Evolutionary conservation across 371 early-diverging fungal species (phyloP), one percentile per base, ranked within the genome.

Genomic region (Actinomortierella ambigua): DNA sequence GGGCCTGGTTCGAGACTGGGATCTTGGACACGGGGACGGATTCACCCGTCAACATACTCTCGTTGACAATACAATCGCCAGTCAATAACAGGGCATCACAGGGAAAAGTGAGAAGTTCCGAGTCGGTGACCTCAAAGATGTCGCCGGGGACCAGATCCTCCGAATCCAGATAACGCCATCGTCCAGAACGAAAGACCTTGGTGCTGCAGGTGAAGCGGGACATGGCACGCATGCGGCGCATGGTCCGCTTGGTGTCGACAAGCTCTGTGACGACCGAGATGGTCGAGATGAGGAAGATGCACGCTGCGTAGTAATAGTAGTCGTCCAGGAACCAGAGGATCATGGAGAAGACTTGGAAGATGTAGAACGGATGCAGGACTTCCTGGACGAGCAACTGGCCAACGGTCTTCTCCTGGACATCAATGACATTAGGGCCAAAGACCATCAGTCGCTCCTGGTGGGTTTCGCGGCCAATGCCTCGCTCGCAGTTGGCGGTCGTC

Each of bases 21-120:
- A 79, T 80, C 73, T 96, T 97, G 13, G 93, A 92, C 14, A 89
- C 88, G 26, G 90, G 90, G 1, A 89, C 83, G 0, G 87, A 86
- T 67, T 85, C 97, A 51, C 99, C 99, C 3, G 99, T 99, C 24
- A 99, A 86, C 97, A 99, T 98, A 63, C 92, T 91, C 78, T 99
- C 99, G 78, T 99, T 98, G 49, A 98, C 90, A 58, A 99, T 96
- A 68, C 97, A 97, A 67, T 96, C 97, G 17, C 99, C 99, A 22
- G 91, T 84, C n/a, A 99, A 78, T 22, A 99, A 82, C 39, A 96
- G 79, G 1, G 93, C 95, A 80, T 99, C 99, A 79, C 98, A 98
- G 0, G 97, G 97, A 28, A 98, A 84, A 1, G 88, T 81, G 18
- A 79, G 69, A 50, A 93, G 73, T 42, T 86, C 73, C 2, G 82